Conservation (phyloP, 805 yeast genomes). For the Nakazawaea siamensis region DNA sequence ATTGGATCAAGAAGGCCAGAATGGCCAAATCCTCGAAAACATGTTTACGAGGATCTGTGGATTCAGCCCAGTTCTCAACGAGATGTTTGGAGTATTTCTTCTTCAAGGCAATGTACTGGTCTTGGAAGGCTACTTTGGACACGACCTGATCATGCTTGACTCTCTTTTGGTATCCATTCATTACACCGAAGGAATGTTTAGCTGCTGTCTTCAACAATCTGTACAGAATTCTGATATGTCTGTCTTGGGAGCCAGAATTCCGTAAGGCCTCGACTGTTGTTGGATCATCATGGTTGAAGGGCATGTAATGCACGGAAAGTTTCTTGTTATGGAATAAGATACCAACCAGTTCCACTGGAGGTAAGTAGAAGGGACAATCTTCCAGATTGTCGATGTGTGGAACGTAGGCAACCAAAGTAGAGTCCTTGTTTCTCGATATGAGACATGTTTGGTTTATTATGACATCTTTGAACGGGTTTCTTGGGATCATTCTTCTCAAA, state of each 20-base stretch:
- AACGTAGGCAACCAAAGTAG: constrained; percentile 58
- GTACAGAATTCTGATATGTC: constrained; percentile 77
- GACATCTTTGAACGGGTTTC: constrained; percentile 82
- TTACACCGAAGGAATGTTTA: constrained; percentile 79
- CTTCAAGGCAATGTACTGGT: constrained; percentile 70
- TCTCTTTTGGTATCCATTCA: constrained; percentile 78
- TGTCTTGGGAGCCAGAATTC: constrained; percentile 34
- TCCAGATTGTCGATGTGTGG: constrained; percentile 61
- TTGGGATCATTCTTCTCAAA: constrained; percentile 83
- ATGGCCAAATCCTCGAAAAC: constrained; percentile 95
- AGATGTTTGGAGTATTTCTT: constrained; percentile 70
- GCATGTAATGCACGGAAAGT: constrained; percentile 70
- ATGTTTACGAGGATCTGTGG: constrained; percentile 91
- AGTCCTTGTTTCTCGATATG: constrained; percentile 29
- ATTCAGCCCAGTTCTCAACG: constrained; percentile 84
- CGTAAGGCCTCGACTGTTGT: constrained; percentile 19
- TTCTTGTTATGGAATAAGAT: constrained; percentile 38
- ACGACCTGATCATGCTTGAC: constrained; percentile 86
- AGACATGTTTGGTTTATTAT: constrained; percentile 82
- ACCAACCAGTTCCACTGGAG: constrained; percentile 75
- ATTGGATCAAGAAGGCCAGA: constrained; percentile 86
- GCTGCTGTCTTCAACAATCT: constrained; percentile 70
- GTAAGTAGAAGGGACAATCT: constrained; percentile 83
- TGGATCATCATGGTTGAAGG: constrained; percentile 32
- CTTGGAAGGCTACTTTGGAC: constrained; percentile 74